Evolutionary conservation across 345 rosid species (phyloP).

Genomic region (Hibiscus trionum): DNA sequence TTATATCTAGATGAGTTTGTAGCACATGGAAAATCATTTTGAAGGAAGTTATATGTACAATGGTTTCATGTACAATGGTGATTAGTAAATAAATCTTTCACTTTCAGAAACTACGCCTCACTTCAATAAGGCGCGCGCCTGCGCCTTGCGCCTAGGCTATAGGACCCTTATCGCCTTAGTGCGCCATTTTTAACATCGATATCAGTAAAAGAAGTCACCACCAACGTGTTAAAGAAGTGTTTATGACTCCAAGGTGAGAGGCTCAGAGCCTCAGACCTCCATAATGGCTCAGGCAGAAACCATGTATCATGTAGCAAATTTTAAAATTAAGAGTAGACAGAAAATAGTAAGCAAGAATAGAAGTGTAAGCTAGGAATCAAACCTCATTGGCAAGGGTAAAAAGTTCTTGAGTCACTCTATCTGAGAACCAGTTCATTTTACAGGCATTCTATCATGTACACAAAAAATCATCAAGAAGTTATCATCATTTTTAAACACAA

Average conservation of each 20-base stretch:
- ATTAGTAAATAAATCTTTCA: too few species aligned
- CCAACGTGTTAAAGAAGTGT: not conserved
- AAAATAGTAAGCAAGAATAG: not conserved
- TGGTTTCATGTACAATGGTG: too few species aligned
- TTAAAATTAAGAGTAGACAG: not conserved
- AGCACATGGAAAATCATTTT: too few species aligned
- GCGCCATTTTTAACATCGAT: too few species aligned
- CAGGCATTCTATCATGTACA: slow-evolving; percentile 64
- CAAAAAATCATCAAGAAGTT: slow-evolving; percentile 12
- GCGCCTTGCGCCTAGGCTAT: too few species aligned
- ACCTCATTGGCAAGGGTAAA: slow-evolving; percentile 60
- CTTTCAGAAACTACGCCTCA: too few species aligned
- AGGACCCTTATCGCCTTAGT: too few species aligned
- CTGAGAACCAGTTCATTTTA: slow-evolving; percentile 69
- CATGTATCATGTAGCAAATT: not conserved
- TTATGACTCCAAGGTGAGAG: not conserved
- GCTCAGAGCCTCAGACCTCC: not conserved
- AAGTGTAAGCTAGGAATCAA: slow-evolving; percentile 9
- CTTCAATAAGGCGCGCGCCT: too few species aligned
- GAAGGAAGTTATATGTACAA: too few species aligned
- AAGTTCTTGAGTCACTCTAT: slow-evolving; percentile 51
- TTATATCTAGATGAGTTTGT: too few species aligned
- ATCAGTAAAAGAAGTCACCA: not conserved
- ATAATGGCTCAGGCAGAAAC: not conserved
- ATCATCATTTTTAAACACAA: not conserved